A percentile compares a stretch with the other conserved stretches of the same genome.
Conservation (phyloP, 345 rosid genomes). For the Conringia planisiliqua region DNA sequence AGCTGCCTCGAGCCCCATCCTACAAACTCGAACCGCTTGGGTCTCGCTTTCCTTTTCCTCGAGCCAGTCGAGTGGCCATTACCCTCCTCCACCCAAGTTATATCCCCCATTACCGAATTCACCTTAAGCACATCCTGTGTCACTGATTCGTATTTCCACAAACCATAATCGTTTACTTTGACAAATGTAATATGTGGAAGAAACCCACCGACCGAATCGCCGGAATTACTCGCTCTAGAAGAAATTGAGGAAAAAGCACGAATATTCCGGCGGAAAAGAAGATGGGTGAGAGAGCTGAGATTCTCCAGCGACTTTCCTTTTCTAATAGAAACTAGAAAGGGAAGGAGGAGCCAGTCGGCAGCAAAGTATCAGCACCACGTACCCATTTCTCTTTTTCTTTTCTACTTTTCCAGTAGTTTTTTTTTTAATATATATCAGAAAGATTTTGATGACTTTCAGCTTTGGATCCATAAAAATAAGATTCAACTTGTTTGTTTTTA, state of each 20-base stretch:
- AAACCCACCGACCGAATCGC: neutral
- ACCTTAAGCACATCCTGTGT: neutral
- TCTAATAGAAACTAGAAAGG: neutral
- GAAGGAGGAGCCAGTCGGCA: too few relatives aligned
- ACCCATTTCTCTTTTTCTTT: too few relatives aligned
- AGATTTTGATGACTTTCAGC: neutral
- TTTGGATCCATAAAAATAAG: neutral
- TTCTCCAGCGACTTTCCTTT: neutral
- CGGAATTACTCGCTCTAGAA: neutral
- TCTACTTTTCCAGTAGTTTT: too few relatives aligned
- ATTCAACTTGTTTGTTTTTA: neutral
- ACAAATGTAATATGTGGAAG: neutral
- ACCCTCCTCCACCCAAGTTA: conserved; percentile 47
- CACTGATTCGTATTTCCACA: neutral
- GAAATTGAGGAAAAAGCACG: neutral
- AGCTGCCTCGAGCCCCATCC: conserved; percentile 86
- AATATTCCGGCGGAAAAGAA: neutral
- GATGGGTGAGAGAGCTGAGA: neutral
- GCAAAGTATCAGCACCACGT: too few relatives aligned
- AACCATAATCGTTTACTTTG: neutral
- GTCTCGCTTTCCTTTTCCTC: conserved; percentile 44
- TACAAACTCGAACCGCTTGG: conserved; percentile 46
- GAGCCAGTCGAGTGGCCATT: neutral
- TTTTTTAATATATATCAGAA: too few relatives aligned
- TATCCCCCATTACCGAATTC: conserved; percentile 28